Evolutionary conservation across 495 filamentous ascomycete species (phyloP).

Genomic region (Tricharina praecox): DNA sequence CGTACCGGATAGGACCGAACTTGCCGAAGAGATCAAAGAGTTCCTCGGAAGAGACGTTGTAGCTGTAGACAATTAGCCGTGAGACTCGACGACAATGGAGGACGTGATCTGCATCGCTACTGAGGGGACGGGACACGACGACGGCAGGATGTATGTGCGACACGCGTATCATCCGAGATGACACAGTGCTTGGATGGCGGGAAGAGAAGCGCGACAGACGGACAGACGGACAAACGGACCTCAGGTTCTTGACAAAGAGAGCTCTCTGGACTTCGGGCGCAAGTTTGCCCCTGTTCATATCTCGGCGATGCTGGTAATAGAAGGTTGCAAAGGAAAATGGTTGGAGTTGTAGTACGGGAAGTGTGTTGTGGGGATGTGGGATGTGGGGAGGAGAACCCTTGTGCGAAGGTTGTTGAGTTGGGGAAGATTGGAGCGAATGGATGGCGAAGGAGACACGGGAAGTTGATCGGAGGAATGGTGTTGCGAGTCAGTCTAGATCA

Average conservation of each 20-base stretch:
- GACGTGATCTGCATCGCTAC: background rate
- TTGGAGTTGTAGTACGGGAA: background rate
- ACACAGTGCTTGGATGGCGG: background rate
- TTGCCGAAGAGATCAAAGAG: constrained; percentile 90
- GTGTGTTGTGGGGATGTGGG: background rate
- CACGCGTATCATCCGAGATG: background rate
- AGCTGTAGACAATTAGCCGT: constrained; percentile 38
- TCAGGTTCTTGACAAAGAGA: constrained; percentile 97
- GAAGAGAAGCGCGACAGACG: constrained; percentile 7
- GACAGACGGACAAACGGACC: constrained; percentile 36
- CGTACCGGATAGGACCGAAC: constrained; percentile 80
- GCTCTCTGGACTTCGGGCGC: constrained; percentile 85
- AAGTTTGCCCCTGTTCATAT: constrained; percentile 75
- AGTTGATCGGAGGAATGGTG: no score
- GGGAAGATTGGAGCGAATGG: background rate
- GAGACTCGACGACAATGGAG: no score
- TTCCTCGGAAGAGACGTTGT: constrained; percentile 87
- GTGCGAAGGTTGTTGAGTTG: background rate
- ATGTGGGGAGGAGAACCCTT: background rate
- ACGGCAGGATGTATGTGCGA: no score
- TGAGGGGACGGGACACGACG: background rate
- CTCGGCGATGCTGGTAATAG: constrained; percentile 26
- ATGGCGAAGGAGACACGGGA: no score
- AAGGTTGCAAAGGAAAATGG: background rate
- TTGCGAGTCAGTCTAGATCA: no score